Percentiles rank a stretch among this genome's conserved stretches.
Conservation (phyloP, 1,284 basidiomycete species). For the Hypsizygus ulmarius region DNA sequence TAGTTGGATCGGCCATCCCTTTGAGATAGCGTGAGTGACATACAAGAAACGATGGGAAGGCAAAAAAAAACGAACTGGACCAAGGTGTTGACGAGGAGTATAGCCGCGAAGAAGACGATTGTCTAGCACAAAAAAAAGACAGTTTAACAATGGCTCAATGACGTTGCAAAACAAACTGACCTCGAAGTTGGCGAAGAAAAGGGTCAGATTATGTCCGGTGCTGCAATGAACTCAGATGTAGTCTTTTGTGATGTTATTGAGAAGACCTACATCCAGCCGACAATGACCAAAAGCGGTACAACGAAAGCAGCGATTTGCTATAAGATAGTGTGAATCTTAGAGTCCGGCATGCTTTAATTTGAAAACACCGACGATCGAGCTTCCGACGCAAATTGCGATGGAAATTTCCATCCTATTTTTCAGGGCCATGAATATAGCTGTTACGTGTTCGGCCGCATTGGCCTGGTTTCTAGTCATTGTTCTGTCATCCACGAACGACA, state of each 20-base stretch:
- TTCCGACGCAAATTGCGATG: constrained; percentile 88
- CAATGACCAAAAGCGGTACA: constrained; percentile 78
- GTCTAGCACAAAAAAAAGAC: constrained; percentile 53
- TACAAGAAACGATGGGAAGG: constrained; percentile 1
- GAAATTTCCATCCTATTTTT: constrained; percentile 86
- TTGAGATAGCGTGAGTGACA: constrained; percentile 8
- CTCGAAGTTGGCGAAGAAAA: constrained; percentile 83
- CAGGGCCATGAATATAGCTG: constrained; percentile 89
- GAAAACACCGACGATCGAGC: constrained; percentile 68
- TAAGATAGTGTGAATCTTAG: constrained; percentile 8
- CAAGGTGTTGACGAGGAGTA: constrained; percentile 78
- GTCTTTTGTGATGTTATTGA: constrained; percentile 1
- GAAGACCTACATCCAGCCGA: constrained; percentile 73
- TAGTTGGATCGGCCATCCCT: constrained; percentile 88
- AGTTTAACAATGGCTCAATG: constrained; percentile 4
- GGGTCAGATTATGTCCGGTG: constrained; percentile 74
- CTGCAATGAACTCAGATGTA: constrained; percentile 31
- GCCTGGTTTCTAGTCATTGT: constrained; percentile 37
- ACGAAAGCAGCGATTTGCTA: constrained; percentile 91
- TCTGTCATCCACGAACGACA: neutral
- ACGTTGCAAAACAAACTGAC: constrained; percentile 31
- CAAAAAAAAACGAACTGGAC: constrained; percentile 55
- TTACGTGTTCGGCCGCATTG: constrained; percentile 80
- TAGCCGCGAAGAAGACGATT: constrained; percentile 80
- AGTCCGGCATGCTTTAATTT: neutral